Conservation (phyloP, 2,329 filamentous ascomycete species). For the Phyllosticta citrichinensis region DNA sequence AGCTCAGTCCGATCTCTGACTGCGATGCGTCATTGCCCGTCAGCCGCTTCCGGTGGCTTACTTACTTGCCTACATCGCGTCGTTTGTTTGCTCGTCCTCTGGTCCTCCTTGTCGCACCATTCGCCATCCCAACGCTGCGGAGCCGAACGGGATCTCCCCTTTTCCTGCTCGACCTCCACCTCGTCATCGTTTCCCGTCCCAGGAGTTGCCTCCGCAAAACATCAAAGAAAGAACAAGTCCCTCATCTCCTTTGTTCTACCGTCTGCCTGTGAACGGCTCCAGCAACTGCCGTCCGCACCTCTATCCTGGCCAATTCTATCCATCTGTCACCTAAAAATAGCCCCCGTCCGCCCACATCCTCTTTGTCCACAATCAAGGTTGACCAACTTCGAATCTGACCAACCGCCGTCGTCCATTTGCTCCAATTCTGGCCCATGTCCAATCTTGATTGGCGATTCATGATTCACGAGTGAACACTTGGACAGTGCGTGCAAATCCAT, state of each 20-base stretch:
- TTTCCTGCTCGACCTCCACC: background rate
- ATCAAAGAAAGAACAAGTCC: background rate
- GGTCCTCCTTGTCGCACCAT: background rate
- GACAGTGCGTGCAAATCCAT: background rate
- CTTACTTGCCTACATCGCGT: too few relatives aligned
- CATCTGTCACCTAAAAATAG: background rate
- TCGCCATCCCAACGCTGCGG: background rate
- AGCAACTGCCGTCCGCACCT: too few relatives aligned
- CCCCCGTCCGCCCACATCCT: background rate
- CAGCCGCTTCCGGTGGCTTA: too few relatives aligned
- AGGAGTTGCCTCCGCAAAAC: background rate
- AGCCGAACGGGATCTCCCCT: background rate
- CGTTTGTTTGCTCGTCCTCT: too few relatives aligned
- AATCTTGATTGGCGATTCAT: background rate
- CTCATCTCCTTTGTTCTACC: too few relatives aligned
- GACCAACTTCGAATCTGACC: background rate
- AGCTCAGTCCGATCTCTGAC: too few relatives aligned
- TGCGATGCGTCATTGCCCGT: background rate
- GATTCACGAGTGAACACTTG: background rate
- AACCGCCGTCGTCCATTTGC: background rate
- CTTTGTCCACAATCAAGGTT: background rate
- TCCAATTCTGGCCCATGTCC: background rate
- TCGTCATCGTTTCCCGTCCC: background rate
- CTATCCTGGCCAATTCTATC: too few relatives aligned
- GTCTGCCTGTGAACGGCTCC: too few relatives aligned